Percentiles rank a stretch among this genome's conserved stretches.
These are phyloP conservation scores for Tulasnella sp. DNA, from an alignment of 768 basidiomycete genomes.

Conservation along the genomic window DNA sequence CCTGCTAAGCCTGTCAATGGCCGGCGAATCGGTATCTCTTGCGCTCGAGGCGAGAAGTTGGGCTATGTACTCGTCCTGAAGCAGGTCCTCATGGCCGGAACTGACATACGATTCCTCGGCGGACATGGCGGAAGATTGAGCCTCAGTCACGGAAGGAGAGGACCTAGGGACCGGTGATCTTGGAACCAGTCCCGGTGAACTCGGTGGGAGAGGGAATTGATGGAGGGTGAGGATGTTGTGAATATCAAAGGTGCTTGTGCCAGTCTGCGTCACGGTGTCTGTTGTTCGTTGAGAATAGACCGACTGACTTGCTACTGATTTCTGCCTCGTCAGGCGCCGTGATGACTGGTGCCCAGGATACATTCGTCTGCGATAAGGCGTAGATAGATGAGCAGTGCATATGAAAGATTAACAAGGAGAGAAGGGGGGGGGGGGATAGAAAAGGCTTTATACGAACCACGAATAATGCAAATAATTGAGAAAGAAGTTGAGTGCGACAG, in stretches of 20 bases:
- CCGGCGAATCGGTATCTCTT: background rate
- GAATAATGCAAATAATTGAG: no score
- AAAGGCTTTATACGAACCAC: no score
- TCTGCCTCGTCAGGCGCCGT: no score
- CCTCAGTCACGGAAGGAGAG: background rate
- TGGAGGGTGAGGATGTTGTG: conserved; percentile 7
- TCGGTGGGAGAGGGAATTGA: conserved; percentile 5
- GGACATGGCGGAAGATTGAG: background rate
- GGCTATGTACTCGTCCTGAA: conserved; percentile 12
- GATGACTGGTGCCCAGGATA: no score
- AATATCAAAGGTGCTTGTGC: background rate
- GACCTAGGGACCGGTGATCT: background rate
- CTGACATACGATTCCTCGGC: conserved; percentile 7
- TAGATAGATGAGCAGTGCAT: no score
- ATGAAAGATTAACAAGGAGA: no score
- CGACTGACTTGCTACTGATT: no score
- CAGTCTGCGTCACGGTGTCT: no score
- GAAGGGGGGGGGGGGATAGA: no score
- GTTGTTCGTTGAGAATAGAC: no score
- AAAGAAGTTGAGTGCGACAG: no score
- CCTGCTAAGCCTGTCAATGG: background rate
- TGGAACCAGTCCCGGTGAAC: background rate
- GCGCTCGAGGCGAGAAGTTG: background rate
- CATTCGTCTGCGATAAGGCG: no score
- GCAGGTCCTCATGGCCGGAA: conserved; percentile 11